These are phyloP conservation scores for Alternaria sp. DNA, from an alignment of 2,329 filamentous ascomycete species.

Conservation along the genomic window DNA sequence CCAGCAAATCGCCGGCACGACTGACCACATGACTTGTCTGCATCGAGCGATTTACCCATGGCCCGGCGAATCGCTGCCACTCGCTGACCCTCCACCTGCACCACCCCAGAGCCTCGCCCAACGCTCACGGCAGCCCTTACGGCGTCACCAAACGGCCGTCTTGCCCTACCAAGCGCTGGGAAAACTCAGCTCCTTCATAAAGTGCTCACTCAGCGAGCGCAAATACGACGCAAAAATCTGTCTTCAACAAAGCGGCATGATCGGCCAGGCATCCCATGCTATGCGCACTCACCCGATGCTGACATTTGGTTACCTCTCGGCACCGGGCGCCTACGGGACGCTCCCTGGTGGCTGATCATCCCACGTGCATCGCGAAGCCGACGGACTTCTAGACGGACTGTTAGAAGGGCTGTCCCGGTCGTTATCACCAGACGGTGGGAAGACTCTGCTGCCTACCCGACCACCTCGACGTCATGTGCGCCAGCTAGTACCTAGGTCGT, in stretches of 20 bases:
- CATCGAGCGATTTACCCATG: constrained; percentile 20
- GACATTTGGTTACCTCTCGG: constrained; percentile 8
- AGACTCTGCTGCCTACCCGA: constrained; percentile 9
- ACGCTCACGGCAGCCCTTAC: constrained; percentile 20
- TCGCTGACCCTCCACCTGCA: constrained; percentile 21
- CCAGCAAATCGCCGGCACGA: constrained; percentile 29
- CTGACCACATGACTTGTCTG: constrained; percentile 30
- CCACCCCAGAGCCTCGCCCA: constrained; percentile 27
- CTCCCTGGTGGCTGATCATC: constrained; percentile 29
- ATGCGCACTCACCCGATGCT: neutral
- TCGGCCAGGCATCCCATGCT: constrained; percentile 22
- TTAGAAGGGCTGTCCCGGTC: constrained; percentile 23
- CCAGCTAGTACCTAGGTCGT: constrained; percentile 1
- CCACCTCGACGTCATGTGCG: constrained; percentile 26
- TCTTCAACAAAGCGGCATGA: constrained; percentile 17
- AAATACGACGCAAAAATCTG: neutral
- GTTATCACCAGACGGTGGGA: constrained; percentile 27
- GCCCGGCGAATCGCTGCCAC: constrained; percentile 23
- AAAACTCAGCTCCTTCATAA: constrained; percentile 6
- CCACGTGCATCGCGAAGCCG: constrained; percentile 23
- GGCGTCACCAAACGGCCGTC: neutral
- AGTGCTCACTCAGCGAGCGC: constrained; percentile 13
- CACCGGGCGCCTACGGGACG: constrained; percentile 25
- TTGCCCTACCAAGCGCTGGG: constrained; percentile 18
- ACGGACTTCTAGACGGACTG: constrained; percentile 5